A percentile compares a stretch with the other conserved stretches of the same genome.
phyloP scores from a whole-genome alignment of 495 filamentous ascomycete genomes.

The Daldinia concentrica region DNA sequence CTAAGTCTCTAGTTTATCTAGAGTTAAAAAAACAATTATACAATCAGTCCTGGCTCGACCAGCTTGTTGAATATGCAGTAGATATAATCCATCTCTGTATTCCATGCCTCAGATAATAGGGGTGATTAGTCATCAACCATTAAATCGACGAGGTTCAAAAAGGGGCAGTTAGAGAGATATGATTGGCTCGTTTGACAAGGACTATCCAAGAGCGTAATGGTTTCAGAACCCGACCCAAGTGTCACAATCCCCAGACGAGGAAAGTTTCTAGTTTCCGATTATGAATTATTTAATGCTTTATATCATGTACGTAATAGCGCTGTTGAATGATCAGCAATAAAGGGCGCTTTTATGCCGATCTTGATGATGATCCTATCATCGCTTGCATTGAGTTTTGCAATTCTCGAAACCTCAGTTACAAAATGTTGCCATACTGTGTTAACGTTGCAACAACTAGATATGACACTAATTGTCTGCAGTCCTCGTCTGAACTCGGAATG shows the following conservation, averaged over 20 bases:
- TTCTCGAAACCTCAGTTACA: constrained; percentile 25
- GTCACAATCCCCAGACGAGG: constrained; percentile 32
- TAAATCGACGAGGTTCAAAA: constrained; percentile 1
- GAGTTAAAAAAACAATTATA: too few relatives aligned
- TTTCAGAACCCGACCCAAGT: constrained; percentile 23
- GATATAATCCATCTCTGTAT: not conserved
- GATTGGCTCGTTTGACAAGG: constrained; percentile 12
- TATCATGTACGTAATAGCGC: constrained; percentile 7
- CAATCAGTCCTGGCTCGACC: not conserved
- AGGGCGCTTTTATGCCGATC: constrained; percentile 16
- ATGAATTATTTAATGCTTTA: constrained; percentile 7
- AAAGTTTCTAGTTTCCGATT: constrained; percentile 26
- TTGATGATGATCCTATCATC: constrained; percentile 22
- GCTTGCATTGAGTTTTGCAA: constrained; percentile 32
- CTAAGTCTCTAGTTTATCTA: too few relatives aligned
- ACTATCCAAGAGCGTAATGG: constrained; percentile 2
- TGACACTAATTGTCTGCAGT: too few relatives aligned
- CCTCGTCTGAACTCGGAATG: not conserved
- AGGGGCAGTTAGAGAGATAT: constrained; percentile 14
- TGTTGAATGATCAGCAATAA: constrained; percentile 28
- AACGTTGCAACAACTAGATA: not conserved
- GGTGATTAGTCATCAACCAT: not conserved
- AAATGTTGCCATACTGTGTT: constrained; percentile 15
- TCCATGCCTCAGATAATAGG: not conserved
- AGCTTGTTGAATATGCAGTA: not conserved